Evolutionary conservation across 2,329 filamentous ascomycete species (phyloP).

Genomic region (Simplicillium sp.): DNA sequence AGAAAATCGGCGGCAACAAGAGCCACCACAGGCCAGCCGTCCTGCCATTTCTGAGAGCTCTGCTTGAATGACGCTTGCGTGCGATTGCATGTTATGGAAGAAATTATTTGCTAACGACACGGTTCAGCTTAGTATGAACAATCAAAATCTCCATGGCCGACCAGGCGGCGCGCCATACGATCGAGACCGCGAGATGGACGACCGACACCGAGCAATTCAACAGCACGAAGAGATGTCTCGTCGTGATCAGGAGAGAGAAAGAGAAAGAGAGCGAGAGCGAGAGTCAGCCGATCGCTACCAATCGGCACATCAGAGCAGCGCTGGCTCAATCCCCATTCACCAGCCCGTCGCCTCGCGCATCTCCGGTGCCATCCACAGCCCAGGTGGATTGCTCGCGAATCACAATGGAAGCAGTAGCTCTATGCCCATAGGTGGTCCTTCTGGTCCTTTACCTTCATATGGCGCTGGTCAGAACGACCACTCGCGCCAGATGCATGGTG

Average conservation of each 20-base stretch:
- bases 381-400: slow-evolving; percentile 75
- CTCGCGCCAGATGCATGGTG: slow-evolving; percentile 39
- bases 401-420: slow-evolving; percentile 51
- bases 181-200: slow-evolving; percentile 38
- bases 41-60: neutral
- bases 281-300: slow-evolving; percentile 60
- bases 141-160: slow-evolving; percentile 31
- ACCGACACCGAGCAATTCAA: slow-evolving; percentile 35
- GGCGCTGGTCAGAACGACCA: slow-evolving; percentile 46
- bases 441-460: slow-evolving; percentile 40
- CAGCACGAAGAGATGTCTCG: slow-evolving; percentile 38
- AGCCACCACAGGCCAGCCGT: neutral
- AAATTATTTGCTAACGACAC: neutral
- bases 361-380: slow-evolving; percentile 77
- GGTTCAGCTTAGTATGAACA: slow-evolving; percentile 29
- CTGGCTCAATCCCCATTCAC: slow-evolving; percentile 82
- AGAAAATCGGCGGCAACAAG: slow-evolving; percentile 1
- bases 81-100: neutral
- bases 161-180: slow-evolving; percentile 32
- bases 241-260: slow-evolving; percentile 33
- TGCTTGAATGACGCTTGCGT: neutral
- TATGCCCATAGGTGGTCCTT: slow-evolving; percentile 41
- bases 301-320: slow-evolving; percentile 76
- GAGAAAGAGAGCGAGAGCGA: slow-evolving; percentile 55
- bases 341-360: slow-evolving; percentile 84